These are phyloP conservation scores for Chaetomidium leptoderma DNA, from an alignment of 495 filamentous ascomycete genomes.

Conservation along the genomic window DNA sequence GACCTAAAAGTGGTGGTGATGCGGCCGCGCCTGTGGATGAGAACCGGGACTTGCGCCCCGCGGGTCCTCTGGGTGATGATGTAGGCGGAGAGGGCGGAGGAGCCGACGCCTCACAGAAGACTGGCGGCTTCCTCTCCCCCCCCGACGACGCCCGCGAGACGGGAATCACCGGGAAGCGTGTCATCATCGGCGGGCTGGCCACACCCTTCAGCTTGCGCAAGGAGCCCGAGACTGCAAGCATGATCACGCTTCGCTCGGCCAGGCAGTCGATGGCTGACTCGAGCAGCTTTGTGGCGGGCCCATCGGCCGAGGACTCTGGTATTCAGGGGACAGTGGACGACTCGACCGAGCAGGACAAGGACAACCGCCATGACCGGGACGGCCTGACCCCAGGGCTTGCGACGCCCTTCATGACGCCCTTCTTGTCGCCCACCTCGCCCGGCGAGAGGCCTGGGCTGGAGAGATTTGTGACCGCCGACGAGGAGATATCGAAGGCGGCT, in stretches of 20 bases:
- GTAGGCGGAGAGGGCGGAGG: not conserved
- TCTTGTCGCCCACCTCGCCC: conserved; percentile 14
- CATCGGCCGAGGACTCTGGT: not conserved
- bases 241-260: conserved; percentile 45
- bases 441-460: conserved; percentile 35
- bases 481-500: conserved; percentile 21
- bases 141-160: conserved; percentile 29
- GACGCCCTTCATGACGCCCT: not conserved
- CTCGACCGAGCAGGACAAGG: not conserved
- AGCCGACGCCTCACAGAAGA: not conserved
- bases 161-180: conserved; percentile 44
- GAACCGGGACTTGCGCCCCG: conserved; percentile 21
- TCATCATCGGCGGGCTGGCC: conserved; percentile 46
- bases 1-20: conserved; percentile 27
- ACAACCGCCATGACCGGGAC: not conserved
- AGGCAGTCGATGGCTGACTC: conserved; percentile 8
- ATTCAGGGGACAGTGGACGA: not conserved
- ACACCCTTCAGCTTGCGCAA: conserved; percentile 48
- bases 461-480: conserved; percentile 42
- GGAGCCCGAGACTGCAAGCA: conserved; percentile 50
- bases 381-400: not conserved
- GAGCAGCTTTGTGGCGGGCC: not conserved
- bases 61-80: conserved; percentile 6
- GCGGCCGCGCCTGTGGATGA: conserved; percentile 20
- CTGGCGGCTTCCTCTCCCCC: conserved; percentile 18